Evolutionary conservation across 805 yeast species (phyloP), one percentile per base, ranked within the genome.

Genomic region (Starmerella sp.): DNA sequence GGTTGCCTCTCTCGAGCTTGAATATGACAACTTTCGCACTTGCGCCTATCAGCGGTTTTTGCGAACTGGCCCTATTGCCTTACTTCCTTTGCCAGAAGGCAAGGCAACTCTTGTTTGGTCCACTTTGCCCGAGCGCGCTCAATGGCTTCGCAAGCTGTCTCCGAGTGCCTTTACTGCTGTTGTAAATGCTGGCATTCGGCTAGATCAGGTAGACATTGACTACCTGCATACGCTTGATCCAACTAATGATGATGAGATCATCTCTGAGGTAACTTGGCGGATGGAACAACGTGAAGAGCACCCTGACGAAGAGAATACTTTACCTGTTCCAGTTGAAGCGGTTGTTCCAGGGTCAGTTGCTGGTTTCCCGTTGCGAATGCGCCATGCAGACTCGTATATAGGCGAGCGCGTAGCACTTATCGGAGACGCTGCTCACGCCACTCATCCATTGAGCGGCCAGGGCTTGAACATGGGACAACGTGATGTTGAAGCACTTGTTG

Each of bases 391-490:
- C 65, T 78, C 85, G 1, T 93, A 93, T 66, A 81, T 87, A 17
- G 80, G 80, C 2, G 90, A 86, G 4, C 75, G 97, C 61, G 77
- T 91, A 34, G 97, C 97, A 0, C 72, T 93, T n/a, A 86, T 91
- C 9, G 98, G 98, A 30, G 98, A 93, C 70, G 97, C 98, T 1
- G 97, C 97, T 0, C 98, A 93, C 64, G 84, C 97, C 0, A 87
- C 96, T 1, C 97, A 93, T 67, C 98, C 98, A 2, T 75, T 93
- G 57, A 97, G 97, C 4, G 98, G 98, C 9, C 98, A 93, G 70
- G 98, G 98, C 30, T 77, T 93, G 54, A 93, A 93, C 69, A 89
- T 91, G 96, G 98, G 98, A 22, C 97, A 90, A 68, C 83, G 84
- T 31, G 98, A 93, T 67, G 96, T 87, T 1, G 81, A 82, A 55